Evolutionary conservation across 768 basidiomycete genomes (phyloP).

Genomic region (Lepiota brunneoincarnata): DNA sequence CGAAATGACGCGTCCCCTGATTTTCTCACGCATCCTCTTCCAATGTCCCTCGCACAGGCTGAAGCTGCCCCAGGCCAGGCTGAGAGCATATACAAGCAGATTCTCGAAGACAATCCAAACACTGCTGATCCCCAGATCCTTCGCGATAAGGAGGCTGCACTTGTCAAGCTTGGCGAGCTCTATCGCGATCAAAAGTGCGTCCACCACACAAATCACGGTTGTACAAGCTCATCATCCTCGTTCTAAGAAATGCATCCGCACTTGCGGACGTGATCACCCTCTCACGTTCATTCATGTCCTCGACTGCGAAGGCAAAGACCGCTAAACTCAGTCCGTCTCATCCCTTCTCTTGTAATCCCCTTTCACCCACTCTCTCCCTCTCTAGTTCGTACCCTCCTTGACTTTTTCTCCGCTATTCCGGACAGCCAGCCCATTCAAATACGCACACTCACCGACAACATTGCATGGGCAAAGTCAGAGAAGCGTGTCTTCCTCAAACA

Average conservation of each 20-base stretch:
- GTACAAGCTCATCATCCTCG: neutral
- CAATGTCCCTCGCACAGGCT: constrained; percentile 57
- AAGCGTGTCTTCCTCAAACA: constrained; percentile 97
- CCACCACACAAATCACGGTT: constrained; percentile 10
- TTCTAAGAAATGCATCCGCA: constrained; percentile 74
- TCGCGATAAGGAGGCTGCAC: constrained; percentile 79
- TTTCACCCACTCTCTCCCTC: neutral
- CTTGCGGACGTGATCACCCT: constrained; percentile 84
- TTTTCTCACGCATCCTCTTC: constrained; percentile 2
- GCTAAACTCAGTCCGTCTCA: constrained; percentile 80
- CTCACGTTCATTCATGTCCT: constrained; percentile 84
- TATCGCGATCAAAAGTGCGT: constrained; percentile 83
- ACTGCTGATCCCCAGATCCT: constrained; percentile 43
- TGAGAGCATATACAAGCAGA: constrained; percentile 72
- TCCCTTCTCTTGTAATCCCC: neutral
- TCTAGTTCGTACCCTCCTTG: constrained; percentile 88
- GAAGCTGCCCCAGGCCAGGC: constrained; percentile 57
- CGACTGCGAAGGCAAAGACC: constrained; percentile 96
- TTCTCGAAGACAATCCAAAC: constrained; percentile 41
- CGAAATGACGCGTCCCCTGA: constrained; percentile 6
- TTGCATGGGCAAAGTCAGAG: constrained; percentile 88
- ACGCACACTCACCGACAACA: constrained; percentile 83
- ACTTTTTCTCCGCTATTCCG: constrained; percentile 61
- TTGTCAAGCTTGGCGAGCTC: constrained; percentile 85
- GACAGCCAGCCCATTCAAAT: constrained; percentile 76